Conservation (phyloP, 129 eudicot species). For the Sambucus nigra region DNA sequence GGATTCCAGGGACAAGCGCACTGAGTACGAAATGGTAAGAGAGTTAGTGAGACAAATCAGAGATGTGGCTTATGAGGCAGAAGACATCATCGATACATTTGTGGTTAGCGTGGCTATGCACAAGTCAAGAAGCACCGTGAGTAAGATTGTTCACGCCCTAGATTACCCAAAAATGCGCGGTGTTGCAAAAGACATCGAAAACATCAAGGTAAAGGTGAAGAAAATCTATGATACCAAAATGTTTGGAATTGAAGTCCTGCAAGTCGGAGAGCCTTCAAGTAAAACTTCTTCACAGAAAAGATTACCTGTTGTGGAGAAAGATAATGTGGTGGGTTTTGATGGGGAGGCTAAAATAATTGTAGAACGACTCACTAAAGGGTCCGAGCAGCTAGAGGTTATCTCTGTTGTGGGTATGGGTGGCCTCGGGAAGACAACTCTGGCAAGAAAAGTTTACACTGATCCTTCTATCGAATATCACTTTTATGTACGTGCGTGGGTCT, state of each 20-base stretch:
- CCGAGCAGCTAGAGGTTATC: conserved; percentile 32
- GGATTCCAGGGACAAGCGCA: conserved; percentile 48
- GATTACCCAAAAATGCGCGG: conserved; percentile 24
- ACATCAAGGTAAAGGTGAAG: conserved; percentile 39
- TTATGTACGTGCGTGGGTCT: conserved; percentile 35
- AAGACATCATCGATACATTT: neutral
- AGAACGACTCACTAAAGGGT: conserved; percentile 26
- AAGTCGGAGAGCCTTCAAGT: conserved; percentile 27
- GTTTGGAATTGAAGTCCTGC: conserved; percentile 46
- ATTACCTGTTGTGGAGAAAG: conserved; percentile 39
- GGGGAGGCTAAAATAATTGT: conserved; percentile 35
- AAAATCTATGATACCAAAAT: conserved; percentile 39
- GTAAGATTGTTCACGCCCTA: conserved; percentile 20
- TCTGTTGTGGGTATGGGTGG: conserved; percentile 53
- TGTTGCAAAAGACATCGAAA: conserved; percentile 35
- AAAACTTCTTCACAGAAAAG: conserved; percentile 18
- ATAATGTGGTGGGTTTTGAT: conserved; percentile 39
- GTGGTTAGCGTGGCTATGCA: neutral
- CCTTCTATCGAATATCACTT: conserved; percentile 30
- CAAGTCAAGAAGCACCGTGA: conserved; percentile 9
- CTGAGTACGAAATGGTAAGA: conserved; percentile 13
- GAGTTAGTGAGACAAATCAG: neutral
- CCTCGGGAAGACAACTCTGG: conserved; percentile 54
- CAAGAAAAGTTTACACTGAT: conserved; percentile 35
- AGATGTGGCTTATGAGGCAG: neutral